A percentile compares a stretch with the other conserved stretches of the same genome.
Conservation (phyloP, 352 stramenopile species). For the Pythium plurisporium region DNA sequence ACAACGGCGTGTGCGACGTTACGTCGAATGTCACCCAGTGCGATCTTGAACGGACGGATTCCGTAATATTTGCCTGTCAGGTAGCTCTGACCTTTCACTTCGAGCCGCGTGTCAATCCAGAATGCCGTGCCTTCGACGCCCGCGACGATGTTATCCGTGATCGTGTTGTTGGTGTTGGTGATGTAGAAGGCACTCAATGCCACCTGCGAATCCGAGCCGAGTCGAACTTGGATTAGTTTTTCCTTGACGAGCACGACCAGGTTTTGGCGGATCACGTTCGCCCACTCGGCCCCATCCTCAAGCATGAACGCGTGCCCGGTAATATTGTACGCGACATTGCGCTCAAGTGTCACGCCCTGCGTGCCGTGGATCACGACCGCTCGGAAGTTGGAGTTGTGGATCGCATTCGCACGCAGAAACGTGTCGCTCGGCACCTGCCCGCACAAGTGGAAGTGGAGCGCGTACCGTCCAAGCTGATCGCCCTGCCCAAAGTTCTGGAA, state of each 20-base stretch:
- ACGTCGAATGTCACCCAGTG: constrained; percentile 20
- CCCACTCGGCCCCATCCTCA: constrained; percentile 55
- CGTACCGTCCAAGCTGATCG: constrained; percentile 38
- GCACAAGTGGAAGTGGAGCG: constrained; percentile 43
- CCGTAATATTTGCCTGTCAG: constrained; percentile 23
- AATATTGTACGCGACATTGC: constrained; percentile 47
- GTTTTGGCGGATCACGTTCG: constrained; percentile 52
- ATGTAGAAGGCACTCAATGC: constrained; percentile 42
- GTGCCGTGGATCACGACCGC: constrained; percentile 46
- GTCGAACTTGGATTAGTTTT: constrained; percentile 21
- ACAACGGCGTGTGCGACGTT: constrained; percentile 28
- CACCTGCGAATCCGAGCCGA: constrained; percentile 24
- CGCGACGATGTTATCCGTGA: constrained; percentile 38
- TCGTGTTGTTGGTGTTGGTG: constrained; percentile 45
- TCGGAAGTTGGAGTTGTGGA: constrained; percentile 42
- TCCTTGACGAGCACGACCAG: constrained; percentile 35
- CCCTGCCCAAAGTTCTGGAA: constrained; percentile 44
- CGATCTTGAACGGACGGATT: constrained; percentile 26
- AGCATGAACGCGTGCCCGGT: constrained; percentile 46
- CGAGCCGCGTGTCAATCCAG: constrained; percentile 39
- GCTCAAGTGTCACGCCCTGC: constrained; percentile 32
- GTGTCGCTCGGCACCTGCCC: constrained; percentile 23
- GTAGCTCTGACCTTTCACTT: constrained; percentile 28
- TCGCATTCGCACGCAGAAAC: constrained; percentile 33
- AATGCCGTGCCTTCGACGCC: constrained; percentile 41